Evolutionary conservation across 106 monocot genomes (phyloP).

Genomic region (Posidonia australis): DNA sequence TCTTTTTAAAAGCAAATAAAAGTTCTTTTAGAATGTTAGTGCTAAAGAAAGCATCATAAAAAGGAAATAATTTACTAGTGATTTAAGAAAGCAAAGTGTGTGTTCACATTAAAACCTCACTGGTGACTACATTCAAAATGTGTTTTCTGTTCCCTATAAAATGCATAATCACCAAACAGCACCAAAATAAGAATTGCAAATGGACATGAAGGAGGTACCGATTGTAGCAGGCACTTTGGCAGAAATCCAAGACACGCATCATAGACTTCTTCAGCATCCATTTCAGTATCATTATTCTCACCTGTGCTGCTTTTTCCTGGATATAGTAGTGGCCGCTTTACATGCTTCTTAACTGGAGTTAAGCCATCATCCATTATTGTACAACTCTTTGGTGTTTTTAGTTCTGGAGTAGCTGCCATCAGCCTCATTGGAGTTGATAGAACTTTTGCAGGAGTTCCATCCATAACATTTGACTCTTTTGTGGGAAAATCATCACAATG

Average conservation of each 20-base stretch:
- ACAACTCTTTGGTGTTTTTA: conserved; percentile 43
- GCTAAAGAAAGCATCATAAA: too few relatives aligned
- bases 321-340: conserved; percentile 38
- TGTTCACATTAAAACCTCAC: too few relatives aligned
- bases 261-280: conserved; percentile 15
- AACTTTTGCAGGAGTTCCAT: conserved; percentile 14
- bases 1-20: too few relatives aligned
- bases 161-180: too few relatives aligned
- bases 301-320: conserved; percentile 27
- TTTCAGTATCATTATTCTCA: conserved; percentile 11
- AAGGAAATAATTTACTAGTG: too few relatives aligned
- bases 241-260: conserved; percentile 52
- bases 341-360: conserved; percentile 16
- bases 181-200: neutral
- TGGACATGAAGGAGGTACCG: conserved; percentile 23
- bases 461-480: neutral
- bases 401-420: conserved; percentile 60
- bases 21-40: too few relatives aligned
- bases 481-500: neutral
- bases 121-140: too few relatives aligned
- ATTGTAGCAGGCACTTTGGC: conserved; percentile 55
- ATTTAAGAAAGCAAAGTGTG: too few relatives aligned
- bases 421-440: conserved; percentile 8
- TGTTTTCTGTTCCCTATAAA: too few relatives aligned
- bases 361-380: conserved; percentile 10